Conservation (phyloP, 805 yeast genomes). For the Starmerella riodocensis region DNA sequence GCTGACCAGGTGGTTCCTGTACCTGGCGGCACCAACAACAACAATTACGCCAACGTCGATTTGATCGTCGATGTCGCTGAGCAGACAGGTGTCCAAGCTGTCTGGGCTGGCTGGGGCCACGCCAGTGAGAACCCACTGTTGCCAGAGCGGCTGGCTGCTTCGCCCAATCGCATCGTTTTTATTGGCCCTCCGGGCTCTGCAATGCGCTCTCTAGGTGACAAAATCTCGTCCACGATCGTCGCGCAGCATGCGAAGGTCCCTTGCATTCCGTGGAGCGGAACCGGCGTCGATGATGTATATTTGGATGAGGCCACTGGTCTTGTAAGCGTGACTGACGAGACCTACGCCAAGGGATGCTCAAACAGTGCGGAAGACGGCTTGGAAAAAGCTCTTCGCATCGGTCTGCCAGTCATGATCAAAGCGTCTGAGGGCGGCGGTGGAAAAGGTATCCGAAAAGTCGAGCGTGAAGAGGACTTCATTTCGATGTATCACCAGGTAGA, state of each 20-base stretch:
- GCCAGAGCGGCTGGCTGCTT: constrained; percentile 89
- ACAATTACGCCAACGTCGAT: constrained; percentile 96
- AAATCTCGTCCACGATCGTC: constrained; percentile 92
- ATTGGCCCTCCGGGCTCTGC: constrained; percentile 99
- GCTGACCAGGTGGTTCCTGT: constrained; percentile 97
- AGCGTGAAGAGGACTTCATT: constrained; percentile 61
- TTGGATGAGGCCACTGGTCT: constrained; percentile 57
- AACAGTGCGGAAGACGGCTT: constrained; percentile 79
- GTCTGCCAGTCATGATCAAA: constrained; percentile 97
- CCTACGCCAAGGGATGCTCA: constrained; percentile 83
- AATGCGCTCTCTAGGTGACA: constrained; percentile 98
- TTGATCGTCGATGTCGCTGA: constrained; percentile 94
- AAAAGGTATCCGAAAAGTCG: constrained; percentile 97
- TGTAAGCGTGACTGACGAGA: constrained; percentile 76
- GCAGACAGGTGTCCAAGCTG: constrained; percentile 92
- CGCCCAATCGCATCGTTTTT: constrained; percentile 77
- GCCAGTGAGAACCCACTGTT: constrained; percentile 96
- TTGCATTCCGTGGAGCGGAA: constrained; percentile 99
- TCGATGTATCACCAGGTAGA: constrained; percentile 83
- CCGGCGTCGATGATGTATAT: constrained; percentile 77
- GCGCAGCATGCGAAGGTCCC: constrained; percentile 98
- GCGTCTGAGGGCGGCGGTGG: constrained; percentile 99
- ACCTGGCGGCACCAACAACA: constrained; percentile 98
- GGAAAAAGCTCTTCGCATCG: constrained; percentile 68
- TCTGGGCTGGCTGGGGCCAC: constrained; percentile 99